Evolutionary conservation across 2,329 filamentous ascomycete genomes (phyloP).

Genomic region (Ceratocystis alfenasii): DNA sequence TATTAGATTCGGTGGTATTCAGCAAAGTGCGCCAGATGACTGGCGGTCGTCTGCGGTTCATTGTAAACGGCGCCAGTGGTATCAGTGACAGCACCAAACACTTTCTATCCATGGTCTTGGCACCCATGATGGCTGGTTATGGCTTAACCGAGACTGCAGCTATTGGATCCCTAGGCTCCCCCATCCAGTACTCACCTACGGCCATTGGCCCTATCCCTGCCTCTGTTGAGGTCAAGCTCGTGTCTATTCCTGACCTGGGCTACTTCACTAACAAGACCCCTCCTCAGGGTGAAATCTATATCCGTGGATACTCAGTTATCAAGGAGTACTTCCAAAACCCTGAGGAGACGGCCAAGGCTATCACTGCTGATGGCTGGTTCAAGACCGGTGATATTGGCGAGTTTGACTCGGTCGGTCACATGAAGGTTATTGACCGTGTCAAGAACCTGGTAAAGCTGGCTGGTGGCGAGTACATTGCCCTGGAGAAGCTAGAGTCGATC

Average conservation of each 20-base stretch:
- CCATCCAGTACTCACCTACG: conserved; percentile 67
- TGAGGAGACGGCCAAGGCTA: conserved; percentile 66
- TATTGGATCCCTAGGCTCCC: conserved; percentile 71
- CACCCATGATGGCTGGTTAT: conserved; percentile 89
- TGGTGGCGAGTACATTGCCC: conserved; percentile 90
- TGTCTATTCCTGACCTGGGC: conserved; percentile 78
- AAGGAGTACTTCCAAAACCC: conserved; percentile 74
- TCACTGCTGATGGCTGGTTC: conserved; percentile 87
- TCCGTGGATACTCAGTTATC: conserved; percentile 66
- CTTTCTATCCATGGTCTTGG: conserved; percentile 84
- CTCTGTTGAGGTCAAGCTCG: conserved; percentile 77
- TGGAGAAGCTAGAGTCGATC: conserved; percentile 88
- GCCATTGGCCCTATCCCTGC: conserved; percentile 69
- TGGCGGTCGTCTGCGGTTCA: conserved; percentile 75
- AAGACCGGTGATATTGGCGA: conserved; percentile 93
- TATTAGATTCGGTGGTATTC: conserved; percentile 79
- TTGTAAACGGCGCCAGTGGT: conserved; percentile 88
- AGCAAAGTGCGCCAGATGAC: conserved; percentile 84
- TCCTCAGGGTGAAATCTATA: conserved; percentile 85
- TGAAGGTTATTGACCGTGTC: conserved; percentile 86
- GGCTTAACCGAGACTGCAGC: conserved; percentile 88
- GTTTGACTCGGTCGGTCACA: conserved; percentile 65
- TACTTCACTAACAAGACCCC: conserved; percentile 64
- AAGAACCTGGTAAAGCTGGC: conserved; percentile 97
- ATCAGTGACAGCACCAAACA: conserved; percentile 76